A percentile compares a stretch with the other conserved stretches of the same genome.
Evolutionary conservation across 345 rosid species (phyloP).

Genomic region (rapeseed (Brassica napus)): Da-Ae NC_063449.1:44012501-44013000

Average conservation of each 20-base stretch:
- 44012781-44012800: neutral
- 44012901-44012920: neutral
- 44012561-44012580: neutral
- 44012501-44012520: neutral
- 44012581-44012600: neutral
- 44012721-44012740: no score
- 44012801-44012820: neutral
- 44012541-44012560: neutral
- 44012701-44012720: neutral
- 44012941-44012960: neutral
- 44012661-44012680: no score
- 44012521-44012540: neutral
- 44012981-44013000: slow-evolving; percentile 1
- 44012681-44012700: no score
- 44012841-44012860: neutral
- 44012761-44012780: neutral
- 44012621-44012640: neutral
- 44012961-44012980: neutral
- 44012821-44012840: neutral
- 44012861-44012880: no score
- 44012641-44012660: no score
- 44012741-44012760: no score
- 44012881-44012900: no score
- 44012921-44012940: neutral
- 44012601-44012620: neutral